Evolutionary conservation across 805 yeast genomes (phyloP).

Genomic region (Jamesozyma piceae): DNA sequence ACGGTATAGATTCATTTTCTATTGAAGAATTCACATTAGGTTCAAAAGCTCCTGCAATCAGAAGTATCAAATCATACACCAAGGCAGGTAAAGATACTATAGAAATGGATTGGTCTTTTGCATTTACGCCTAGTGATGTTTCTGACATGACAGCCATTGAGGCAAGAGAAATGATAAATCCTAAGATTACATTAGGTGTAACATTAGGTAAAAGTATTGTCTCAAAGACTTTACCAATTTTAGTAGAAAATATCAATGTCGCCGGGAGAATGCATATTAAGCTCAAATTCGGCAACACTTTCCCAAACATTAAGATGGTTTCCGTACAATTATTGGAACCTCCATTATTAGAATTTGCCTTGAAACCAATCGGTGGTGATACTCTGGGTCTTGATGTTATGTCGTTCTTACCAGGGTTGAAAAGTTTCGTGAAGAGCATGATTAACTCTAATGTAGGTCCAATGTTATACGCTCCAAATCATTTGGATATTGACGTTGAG

Average conservation of each 20-base stretch:
- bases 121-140: constrained; percentile 73
- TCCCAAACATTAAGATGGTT: constrained; percentile 72
- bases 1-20: constrained; percentile 65
- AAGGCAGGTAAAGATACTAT: constrained; percentile 55
- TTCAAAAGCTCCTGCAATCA: constrained; percentile 67
- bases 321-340: constrained; percentile 68
- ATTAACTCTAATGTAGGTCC: constrained; percentile 67
- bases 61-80: constrained; percentile 63
- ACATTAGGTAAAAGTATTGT: constrained; percentile 74
- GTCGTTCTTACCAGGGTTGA: constrained; percentile 75
- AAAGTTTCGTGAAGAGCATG: constrained; percentile 58
- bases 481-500: constrained; percentile 64
- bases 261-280: constrained; percentile 61
- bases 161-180: constrained; percentile 59
- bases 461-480: constrained; percentile 75
- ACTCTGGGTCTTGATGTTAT: constrained; percentile 78
- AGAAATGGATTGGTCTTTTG: constrained; percentile 80
- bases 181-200: constrained; percentile 73
- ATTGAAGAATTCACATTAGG: constrained; percentile 75
- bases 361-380: constrained; percentile 85
- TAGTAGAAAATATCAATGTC: constrained; percentile 73
- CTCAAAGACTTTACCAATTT: constrained; percentile 64
- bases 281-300: constrained; percentile 49
- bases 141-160: constrained; percentile 77
- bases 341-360: constrained; percentile 66